Percentiles rank a stretch among this genome's conserved stretches.
Conservation (phyloP, 495 filamentous ascomycete species). For the Collariella sp. region DNA sequence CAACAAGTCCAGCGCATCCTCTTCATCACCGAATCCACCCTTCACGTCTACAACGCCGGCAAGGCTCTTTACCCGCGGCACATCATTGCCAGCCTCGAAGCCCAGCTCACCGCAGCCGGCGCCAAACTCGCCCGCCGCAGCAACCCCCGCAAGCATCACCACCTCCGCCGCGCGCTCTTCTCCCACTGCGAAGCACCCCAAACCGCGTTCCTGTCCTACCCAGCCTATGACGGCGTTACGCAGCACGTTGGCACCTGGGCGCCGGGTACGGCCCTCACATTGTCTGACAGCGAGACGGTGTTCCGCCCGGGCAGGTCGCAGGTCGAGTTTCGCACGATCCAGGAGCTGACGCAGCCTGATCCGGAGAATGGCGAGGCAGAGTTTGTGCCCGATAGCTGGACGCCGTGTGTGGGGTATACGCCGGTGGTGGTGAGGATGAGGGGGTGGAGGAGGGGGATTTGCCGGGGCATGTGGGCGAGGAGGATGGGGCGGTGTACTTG, state of each 20-base stretch:
- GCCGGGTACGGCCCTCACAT: background rate
- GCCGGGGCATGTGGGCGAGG: background rate
- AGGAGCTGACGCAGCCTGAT: conserved; percentile 15
- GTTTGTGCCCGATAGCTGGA: conserved; percentile 11
- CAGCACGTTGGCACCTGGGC: conserved; percentile 6
- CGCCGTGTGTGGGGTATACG: conserved; percentile 5
- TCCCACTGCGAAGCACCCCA: conserved; percentile 14
- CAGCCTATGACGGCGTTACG: conserved; percentile 10
- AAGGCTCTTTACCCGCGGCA: conserved; percentile 14
- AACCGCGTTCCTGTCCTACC: conserved; percentile 12
- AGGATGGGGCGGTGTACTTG: background rate
- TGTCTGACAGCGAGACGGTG: background rate
- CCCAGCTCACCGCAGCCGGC: conserved; percentile 7
- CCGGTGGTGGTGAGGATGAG: background rate
- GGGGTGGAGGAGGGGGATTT: background rate
- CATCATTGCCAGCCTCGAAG: conserved; percentile 8
- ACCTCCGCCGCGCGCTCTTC: conserved; percentile 2
- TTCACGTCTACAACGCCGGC: conserved; percentile 7
- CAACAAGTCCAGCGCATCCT: background rate
- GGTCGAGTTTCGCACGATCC: conserved; percentile 18
- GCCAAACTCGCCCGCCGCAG: background rate
- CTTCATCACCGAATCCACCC: conserved; percentile 7
- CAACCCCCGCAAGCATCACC: background rate
- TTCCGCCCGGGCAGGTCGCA: conserved; percentile 9
- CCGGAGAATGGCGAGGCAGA: background rate